Percentiles rank a stretch among this genome's conserved stretches.
These are phyloP conservation scores for Xylaria sp. DNA, from an alignment of 2,329 filamentous ascomycete genomes.

Conservation along the genomic window DNA sequence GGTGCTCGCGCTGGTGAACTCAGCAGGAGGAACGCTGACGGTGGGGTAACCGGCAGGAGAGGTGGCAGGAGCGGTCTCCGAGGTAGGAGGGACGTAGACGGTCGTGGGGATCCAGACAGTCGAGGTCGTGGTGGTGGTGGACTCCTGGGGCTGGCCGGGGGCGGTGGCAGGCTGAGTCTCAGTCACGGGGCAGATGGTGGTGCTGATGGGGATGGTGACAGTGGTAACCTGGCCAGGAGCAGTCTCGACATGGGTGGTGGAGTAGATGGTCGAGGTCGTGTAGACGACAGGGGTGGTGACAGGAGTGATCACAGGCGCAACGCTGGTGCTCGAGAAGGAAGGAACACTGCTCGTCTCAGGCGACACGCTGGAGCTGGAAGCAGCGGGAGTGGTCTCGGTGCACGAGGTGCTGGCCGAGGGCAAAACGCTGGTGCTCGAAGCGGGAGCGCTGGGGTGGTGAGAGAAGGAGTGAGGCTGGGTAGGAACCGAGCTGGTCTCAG, in stretches of 20 bases:
- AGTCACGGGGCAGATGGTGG: conserved; percentile 24
- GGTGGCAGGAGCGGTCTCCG: conserved; percentile 7
- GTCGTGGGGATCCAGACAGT: conserved; percentile 14
- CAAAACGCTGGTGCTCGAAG: background rate
- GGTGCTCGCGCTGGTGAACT: background rate
- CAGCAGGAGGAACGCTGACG: conserved; percentile 7
- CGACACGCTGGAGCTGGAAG: background rate
- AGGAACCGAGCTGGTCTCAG: too few species aligned
- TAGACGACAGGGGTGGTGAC: conserved; percentile 4
- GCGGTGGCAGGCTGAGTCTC: conserved; percentile 7
- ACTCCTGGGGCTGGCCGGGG: conserved; percentile 13
- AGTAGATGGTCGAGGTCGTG: conserved; percentile 33
- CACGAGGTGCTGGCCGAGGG: background rate
- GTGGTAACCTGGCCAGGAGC: conserved; percentile 24
- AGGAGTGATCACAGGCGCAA: background rate
- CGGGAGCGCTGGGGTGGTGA: background rate
- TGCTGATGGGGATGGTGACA: conserved; percentile 24
- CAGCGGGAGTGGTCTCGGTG: background rate
- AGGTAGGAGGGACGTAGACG: conserved; percentile 15
- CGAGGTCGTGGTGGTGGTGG: conserved; percentile 19
- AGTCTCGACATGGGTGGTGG: conserved; percentile 25
- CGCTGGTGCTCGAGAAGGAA: background rate
- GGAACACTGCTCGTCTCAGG: background rate
- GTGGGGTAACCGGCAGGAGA: conserved; percentile 11
- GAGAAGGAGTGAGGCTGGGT: background rate